phyloP scores from a whole-genome alignment of 2,329 filamentous ascomycete species.

The Colletotrichum sp. region DNA sequence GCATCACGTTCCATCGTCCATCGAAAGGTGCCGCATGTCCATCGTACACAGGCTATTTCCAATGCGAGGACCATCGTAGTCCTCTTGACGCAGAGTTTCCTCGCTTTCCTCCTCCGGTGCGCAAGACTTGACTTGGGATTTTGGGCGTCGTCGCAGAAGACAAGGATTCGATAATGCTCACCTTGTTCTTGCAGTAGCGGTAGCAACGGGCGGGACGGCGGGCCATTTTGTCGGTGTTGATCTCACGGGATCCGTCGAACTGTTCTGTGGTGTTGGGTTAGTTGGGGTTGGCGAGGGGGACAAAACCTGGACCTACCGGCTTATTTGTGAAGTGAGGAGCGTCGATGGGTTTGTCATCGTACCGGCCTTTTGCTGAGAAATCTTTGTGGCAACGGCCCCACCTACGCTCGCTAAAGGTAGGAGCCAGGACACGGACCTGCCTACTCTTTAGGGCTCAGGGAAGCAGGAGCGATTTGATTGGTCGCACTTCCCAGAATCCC shows the following conservation, averaged over 20 bases:
- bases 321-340: slow-evolving; percentile 13
- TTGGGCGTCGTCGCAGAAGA: not conserved
- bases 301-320: slow-evolving; percentile 5
- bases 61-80: not conserved
- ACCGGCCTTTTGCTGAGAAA: slow-evolving; percentile 16
- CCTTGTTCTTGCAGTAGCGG: slow-evolving; percentile 99
- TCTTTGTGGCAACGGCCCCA: slow-evolving; percentile 13
- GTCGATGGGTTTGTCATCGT: slow-evolving; percentile 62
- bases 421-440: slow-evolving; percentile 40
- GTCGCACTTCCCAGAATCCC: slow-evolving; percentile 7
- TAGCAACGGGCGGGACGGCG: slow-evolving; percentile 99
- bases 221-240: slow-evolving; percentile 87
- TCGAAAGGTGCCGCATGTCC: not conserved
- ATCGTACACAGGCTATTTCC: not conserved
- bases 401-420: slow-evolving; percentile 27
- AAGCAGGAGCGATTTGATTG: slow-evolving; percentile 29
- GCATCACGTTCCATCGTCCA: not conserved
- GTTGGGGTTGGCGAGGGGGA: slow-evolving; percentile 29
- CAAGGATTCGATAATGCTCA: slow-evolving; percentile 49
- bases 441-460: slow-evolving; percentile 34
- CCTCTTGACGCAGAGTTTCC: not conserved
- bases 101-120: not conserved
- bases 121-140: slow-evolving; percentile 5
- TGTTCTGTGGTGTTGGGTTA: slow-evolving; percentile 36
- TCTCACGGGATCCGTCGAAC: slow-evolving; percentile 36